Base-by-base conservation (phyloP, 2,329 filamentous ascomycete genomes). In the Graphilbum sp. region DNA sequence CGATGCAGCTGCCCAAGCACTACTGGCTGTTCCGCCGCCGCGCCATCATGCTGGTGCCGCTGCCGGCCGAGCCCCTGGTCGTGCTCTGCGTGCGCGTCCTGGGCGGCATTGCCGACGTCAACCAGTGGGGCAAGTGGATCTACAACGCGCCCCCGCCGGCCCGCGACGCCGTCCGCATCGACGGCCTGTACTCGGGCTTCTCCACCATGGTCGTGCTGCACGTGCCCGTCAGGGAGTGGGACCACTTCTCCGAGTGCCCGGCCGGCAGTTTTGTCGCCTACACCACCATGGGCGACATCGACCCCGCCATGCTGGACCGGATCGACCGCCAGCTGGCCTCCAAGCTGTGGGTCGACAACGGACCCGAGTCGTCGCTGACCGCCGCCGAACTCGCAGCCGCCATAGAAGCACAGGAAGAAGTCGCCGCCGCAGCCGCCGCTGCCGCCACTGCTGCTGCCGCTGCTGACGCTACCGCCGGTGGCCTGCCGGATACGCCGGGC, bases 51-150 rank as follows among this genome's bases (percentile, higher is more conserved):
- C 34, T 48, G n/a, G 23, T 37, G 1, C 42, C 45, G 0, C 40
- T 37, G 15, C 41, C 43, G 1, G 34, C 35, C 5, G 43, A 43
- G 27, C 38, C 43, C 2, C 10, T 12, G 43, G 46, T 47, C 13
- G 35, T 46, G 6, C 32, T 47, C 10, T 47, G 46, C 24, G 35
- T 47, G 5, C 43, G 46, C n/a, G 36, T 46, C 2, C 24, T 45
- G 4, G 34, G 30, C 9, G 36, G 43, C 15, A 32, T 34, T n/a
- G 11, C 32, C 4, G 33, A 43, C n/a, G 23, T 47, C 16, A 39
- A 34, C 8, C 31, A 41, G 32, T 47, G 46, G 46, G 40, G 32
- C n/a, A 38, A 44, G 20, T 48, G 46, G 46, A 47, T 48, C 3
- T 41, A 35, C 25, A 33, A 38, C 12, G 42, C 46, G 2, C 30